phyloP scores from a whole-genome alignment of 2,329 filamentous ascomycete genomes.

The Epichloe sibirici region DNA sequence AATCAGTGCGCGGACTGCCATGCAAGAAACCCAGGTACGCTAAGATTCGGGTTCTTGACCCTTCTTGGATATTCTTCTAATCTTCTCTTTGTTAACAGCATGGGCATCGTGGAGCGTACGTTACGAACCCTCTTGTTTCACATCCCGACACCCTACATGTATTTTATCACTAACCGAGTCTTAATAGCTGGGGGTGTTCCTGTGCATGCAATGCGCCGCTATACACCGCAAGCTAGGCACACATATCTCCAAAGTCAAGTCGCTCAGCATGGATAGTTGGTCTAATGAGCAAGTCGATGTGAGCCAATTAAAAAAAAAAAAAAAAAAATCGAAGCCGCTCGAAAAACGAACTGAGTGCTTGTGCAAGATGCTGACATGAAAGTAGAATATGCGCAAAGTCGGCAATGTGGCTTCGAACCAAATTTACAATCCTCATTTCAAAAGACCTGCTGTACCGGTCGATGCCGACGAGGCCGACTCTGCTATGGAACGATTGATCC shows the following conservation, averaged over 20 bases:
- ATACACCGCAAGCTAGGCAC: conserved; percentile 95
- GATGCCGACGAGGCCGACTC: conserved; percentile 88
- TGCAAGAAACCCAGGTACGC: conserved; percentile 78
- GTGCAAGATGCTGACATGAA: not conserved
- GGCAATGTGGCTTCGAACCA: conserved; percentile 82
- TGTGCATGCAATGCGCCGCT: conserved; percentile 94
- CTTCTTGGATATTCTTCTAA: conserved; percentile 13
- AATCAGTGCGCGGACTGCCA: conserved; percentile 89
- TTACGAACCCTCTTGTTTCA: not conserved
- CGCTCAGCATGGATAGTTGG: conserved; percentile 97
- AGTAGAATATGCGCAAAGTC: conserved; percentile 82
- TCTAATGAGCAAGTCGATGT: conserved; percentile 92
- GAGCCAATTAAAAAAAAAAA: not conserved
- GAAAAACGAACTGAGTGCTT: not conserved
- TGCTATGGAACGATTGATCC: conserved; percentile 89
- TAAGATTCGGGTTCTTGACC: not conserved
- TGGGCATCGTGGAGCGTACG: conserved; percentile 94
- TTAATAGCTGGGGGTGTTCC: conserved; percentile 73
- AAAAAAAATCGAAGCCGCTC: conserved; percentile 18
- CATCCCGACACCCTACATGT: not conserved
- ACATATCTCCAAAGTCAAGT: conserved; percentile 98
- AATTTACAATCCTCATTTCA: conserved; percentile 76
- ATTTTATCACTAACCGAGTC: conserved; percentile 4
- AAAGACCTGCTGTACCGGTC: conserved; percentile 71
- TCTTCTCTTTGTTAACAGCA: conserved; percentile 36